These are phyloP conservation scores for Sclerotinia minor DNA, from an alignment of 2,329 filamentous ascomycete genomes.

Conservation along the genomic window DNA sequence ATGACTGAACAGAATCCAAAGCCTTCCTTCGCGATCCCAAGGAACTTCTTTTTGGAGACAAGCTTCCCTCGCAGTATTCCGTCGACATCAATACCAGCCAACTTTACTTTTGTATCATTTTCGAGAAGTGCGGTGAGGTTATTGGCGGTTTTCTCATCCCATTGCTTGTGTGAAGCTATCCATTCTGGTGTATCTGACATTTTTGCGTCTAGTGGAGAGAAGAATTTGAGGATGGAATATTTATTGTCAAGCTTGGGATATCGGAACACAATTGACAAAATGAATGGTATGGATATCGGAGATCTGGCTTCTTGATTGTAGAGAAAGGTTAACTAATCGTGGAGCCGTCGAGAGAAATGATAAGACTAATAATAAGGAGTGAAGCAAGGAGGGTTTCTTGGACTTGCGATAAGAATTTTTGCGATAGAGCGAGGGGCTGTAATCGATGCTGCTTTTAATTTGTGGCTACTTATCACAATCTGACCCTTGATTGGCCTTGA, in stretches of 20 bases:
- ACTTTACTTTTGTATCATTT: slow-evolving; percentile 77
- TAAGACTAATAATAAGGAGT: background rate
- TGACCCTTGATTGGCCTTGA: too few species aligned
- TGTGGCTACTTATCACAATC: background rate
- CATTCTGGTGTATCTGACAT: slow-evolving; percentile 23
- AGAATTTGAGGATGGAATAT: background rate
- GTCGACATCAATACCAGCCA: slow-evolving; percentile 85
- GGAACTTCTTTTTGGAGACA: slow-evolving; percentile 89
- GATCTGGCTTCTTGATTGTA: background rate
- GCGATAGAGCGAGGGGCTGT: slow-evolving; percentile 13
- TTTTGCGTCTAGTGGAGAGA: background rate
- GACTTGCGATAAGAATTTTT: slow-evolving; percentile 7
- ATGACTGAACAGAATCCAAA: slow-evolving; percentile 95
- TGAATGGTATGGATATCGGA: background rate
- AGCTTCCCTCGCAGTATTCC: slow-evolving; percentile 86
- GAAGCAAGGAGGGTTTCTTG: slow-evolving; percentile 3
- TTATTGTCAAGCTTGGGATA: background rate
- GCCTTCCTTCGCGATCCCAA: slow-evolving; percentile 75
- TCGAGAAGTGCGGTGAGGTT: slow-evolving; percentile 66
- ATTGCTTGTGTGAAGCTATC: slow-evolving; percentile 21
- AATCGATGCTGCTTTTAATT: background rate
- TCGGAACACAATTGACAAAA: background rate
- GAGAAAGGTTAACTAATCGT: background rate
- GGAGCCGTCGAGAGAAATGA: background rate
- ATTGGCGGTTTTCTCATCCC: slow-evolving; percentile 56